Percentiles rank a stretch among this genome's conserved stretches.
These are phyloP conservation scores for Funneliformis caledonium DNA, from an alignment of 371 early-diverging fungal genomes.

Conservation along the genomic window DNA sequence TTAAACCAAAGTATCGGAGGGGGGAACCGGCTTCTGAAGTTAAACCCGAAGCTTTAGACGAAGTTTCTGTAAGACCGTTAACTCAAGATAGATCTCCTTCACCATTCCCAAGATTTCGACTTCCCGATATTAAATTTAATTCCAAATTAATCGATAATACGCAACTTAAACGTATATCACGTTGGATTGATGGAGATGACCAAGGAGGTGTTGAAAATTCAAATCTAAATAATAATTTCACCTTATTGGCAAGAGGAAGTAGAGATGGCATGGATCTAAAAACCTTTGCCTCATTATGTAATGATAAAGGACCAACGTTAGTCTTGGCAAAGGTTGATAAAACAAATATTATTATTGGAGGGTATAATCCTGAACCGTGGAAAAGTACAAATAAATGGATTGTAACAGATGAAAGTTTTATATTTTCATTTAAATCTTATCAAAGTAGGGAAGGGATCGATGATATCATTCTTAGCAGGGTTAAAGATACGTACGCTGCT, in stretches of 20 bases:
- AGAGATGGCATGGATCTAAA: neutral
- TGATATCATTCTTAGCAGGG: neutral
- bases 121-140: neutral
- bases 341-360: conserved; percentile 6
- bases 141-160: neutral
- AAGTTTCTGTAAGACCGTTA: no score
- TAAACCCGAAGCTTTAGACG: neutral
- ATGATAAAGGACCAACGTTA: neutral
- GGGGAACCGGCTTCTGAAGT: neutral
- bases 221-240: neutral
- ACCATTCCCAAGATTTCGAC: no score
- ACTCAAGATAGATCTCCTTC: no score
- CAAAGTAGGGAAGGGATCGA: neutral
- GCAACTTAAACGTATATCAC: neutral
- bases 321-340: neutral
- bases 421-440: neutral
- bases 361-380: neutral
- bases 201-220: neutral
- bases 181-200: neutral
- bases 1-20: neutral
- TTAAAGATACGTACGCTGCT: neutral
- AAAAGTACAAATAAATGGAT: neutral
- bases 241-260: neutral
- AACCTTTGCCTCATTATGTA: neutral
- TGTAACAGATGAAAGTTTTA: neutral